Evolutionary conservation across 192 early-diverging fungal species (phyloP), one percentile per base, ranked within the genome.

Genomic region (Backusella tarrabulga): DNA sequence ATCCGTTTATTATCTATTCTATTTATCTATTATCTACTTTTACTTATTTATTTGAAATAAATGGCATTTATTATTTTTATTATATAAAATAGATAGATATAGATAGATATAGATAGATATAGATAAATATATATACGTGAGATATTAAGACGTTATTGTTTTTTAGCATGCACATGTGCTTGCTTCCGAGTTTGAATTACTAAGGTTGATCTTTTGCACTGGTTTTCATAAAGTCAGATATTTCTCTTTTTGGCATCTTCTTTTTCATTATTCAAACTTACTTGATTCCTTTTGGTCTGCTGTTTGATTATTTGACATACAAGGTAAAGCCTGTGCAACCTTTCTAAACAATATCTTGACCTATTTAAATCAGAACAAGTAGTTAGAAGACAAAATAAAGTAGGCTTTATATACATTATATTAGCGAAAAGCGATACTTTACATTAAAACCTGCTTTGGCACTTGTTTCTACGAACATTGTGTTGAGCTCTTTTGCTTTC

Each of bases 371-470:
- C 32, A 32, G 32, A 32, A 32, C 17, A 6, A 19, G 14, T 14
- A 14, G 14, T 44, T 23, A 67, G 19, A 32, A 26, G 29, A 41
- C 7, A 32, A 1, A 71, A 9, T 26, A 34, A 34, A 38, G 1
- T 44, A 44, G 15, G 14, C 15, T 44, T 17, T 44, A 19, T 41
- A 38, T 2, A 34, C 2, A 32, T 32, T 8, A 9, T 42, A 41
- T 26, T 26, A 60, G 29, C 21, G 29, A 29, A 56, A 63, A 26
- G 1, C 9, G 2, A 15, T 60, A 21, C 34, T 17, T 67, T 72
- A 80, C 97, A 82, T 99, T 99, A 83, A 98, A 97, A 14, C 97
- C 98, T 8, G 97, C 97, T 86, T 99, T 99, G 41, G 98, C 98
- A 76, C 92, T 94, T 26, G 98, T 99, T 83, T 99, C 98, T 80